Conservation (phyloP, 352 stramenopile species). For the Thalassiosira pacifica region DNA sequence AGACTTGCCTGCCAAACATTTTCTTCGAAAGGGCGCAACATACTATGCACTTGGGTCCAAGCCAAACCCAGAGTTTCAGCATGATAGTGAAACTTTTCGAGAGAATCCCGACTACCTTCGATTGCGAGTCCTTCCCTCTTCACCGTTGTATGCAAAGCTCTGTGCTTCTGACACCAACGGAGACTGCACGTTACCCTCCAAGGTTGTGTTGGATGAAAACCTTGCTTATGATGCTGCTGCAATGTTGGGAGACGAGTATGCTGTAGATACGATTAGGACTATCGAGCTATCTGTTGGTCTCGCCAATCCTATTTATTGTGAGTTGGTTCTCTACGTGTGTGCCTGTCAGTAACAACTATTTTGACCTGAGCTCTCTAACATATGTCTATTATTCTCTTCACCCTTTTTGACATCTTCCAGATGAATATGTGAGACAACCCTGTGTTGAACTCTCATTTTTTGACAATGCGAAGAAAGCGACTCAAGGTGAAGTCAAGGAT, state of each 20-base stretch:
- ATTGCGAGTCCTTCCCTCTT: slow-evolving; percentile 29
- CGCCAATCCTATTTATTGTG: too few relatives aligned
- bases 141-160: slow-evolving; percentile 35
- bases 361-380: too few relatives aligned
- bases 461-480: slow-evolving; percentile 39
- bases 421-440: slow-evolving; percentile 62
- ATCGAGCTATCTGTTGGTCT: too few relatives aligned
- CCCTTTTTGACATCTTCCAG: too few relatives aligned
- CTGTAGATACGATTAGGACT: slow-evolving; percentile 62
- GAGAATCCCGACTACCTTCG: slow-evolving; percentile 23
- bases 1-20: slow-evolving; percentile 64
- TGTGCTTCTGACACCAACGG: slow-evolving; percentile 34
- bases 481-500: background rate
- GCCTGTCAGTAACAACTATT: too few relatives aligned
- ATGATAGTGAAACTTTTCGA: slow-evolving; percentile 3
- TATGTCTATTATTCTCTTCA: too few relatives aligned
- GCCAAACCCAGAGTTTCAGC: background rate
- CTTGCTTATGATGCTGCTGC: slow-evolving; percentile 50
- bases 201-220: slow-evolving; percentile 62
- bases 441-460: slow-evolving; percentile 68
- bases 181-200: slow-evolving; percentile 41
- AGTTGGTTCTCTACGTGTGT: too few relatives aligned
- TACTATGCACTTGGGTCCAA: slow-evolving; percentile 60
- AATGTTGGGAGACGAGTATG: slow-evolving; percentile 58
- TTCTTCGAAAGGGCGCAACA: slow-evolving; percentile 65